Conservation (phyloP, 2,329 filamentous ascomycete species). For the Pseudogymnoascus sp. region DNA sequence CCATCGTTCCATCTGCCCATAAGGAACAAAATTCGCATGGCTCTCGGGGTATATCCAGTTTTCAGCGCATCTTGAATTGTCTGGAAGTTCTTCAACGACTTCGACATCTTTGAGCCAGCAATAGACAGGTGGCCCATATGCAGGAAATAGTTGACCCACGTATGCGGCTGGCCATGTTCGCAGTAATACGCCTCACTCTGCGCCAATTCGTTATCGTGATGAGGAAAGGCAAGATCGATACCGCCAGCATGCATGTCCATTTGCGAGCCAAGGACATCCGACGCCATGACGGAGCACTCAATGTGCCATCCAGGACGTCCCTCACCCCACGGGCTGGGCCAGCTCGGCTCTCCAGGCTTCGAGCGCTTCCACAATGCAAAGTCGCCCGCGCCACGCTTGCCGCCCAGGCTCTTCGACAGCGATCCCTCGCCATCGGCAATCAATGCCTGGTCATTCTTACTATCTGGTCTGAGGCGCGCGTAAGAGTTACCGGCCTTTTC, state of each 20-base stretch:
- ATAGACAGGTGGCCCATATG: slow-evolving; percentile 94
- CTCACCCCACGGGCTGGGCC: slow-evolving; percentile 80
- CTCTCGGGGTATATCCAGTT: slow-evolving; percentile 65
- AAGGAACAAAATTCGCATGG: slow-evolving; percentile 78
- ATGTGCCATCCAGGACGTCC: slow-evolving; percentile 95
- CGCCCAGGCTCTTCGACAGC: slow-evolving; percentile 52
- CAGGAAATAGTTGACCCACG: slow-evolving; percentile 93
- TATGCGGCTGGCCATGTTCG: slow-evolving; percentile 41
- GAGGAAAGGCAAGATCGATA: slow-evolving; percentile 83
- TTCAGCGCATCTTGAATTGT: slow-evolving; percentile 79
- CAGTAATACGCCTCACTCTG: slow-evolving; percentile 78
- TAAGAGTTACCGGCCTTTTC: slow-evolving; percentile 80
- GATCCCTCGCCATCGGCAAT: slow-evolving; percentile 88
- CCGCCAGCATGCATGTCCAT: slow-evolving; percentile 94
- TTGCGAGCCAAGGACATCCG: slow-evolving; percentile 71
- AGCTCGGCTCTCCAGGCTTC: slow-evolving; percentile 85
- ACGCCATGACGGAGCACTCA: slow-evolving; percentile 94
- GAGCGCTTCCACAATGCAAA: slow-evolving; percentile 93
- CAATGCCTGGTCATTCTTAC: slow-evolving; percentile 72
- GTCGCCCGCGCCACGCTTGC: slow-evolving; percentile 71
- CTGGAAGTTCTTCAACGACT: slow-evolving; percentile 91
- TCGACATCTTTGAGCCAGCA: slow-evolving; percentile 90
- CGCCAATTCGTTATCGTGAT: slow-evolving; percentile 88
- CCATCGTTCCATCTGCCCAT: slow-evolving; percentile 86
- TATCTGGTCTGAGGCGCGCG: slow-evolving; percentile 77